Conservation (phyloP, 179 eudicot species). For the Amaranthus tricolor region DNA sequence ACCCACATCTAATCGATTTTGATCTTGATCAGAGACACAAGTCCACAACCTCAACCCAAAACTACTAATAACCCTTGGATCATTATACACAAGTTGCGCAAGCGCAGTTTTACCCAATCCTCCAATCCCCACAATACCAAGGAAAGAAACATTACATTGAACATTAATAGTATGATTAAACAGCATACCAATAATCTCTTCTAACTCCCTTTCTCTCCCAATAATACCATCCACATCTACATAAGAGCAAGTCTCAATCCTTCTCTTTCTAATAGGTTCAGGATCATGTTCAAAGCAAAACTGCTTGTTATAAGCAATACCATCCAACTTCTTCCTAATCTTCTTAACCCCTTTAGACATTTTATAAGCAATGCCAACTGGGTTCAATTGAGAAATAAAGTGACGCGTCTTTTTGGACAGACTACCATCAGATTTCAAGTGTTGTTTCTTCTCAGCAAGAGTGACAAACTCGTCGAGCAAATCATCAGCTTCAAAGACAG, state of each 20-base stretch:
- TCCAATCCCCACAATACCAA: conserved; percentile 28
- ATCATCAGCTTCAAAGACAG: conserved; percentile 23
- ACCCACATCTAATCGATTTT: conserved; percentile 4
- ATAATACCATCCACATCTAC: conserved; percentile 16
- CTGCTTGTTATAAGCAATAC: conserved; percentile 4
- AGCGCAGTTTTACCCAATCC: conserved; percentile 36
- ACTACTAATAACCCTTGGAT: conserved; percentile 14
- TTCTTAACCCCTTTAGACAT: conserved; percentile 19
- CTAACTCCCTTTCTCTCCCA: conserved; percentile 33
- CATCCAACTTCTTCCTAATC: conserved; percentile 24
- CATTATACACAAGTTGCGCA: conserved; percentile 26
- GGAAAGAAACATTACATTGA: conserved; percentile 9
- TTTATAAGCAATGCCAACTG: background rate
- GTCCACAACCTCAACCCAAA: conserved; percentile 33
- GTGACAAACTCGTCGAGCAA: conserved; percentile 23
- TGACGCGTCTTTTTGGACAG: conserved; percentile 14
- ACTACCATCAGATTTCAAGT: background rate
- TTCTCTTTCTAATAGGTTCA: background rate
- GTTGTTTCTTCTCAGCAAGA: background rate
- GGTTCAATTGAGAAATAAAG: conserved; percentile 24
- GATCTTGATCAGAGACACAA: conserved; percentile 21
- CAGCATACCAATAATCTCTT: conserved; percentile 14
- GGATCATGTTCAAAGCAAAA: conserved; percentile 17
- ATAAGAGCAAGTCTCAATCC: conserved; percentile 28
- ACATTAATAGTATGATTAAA: background rate